Percentiles rank a stretch among this genome's conserved stretches.
These are phyloP conservation scores for Exophiala mesophila DNA, from an alignment of 2,329 filamentous ascomycete species.

Conservation along the genomic window DNA sequence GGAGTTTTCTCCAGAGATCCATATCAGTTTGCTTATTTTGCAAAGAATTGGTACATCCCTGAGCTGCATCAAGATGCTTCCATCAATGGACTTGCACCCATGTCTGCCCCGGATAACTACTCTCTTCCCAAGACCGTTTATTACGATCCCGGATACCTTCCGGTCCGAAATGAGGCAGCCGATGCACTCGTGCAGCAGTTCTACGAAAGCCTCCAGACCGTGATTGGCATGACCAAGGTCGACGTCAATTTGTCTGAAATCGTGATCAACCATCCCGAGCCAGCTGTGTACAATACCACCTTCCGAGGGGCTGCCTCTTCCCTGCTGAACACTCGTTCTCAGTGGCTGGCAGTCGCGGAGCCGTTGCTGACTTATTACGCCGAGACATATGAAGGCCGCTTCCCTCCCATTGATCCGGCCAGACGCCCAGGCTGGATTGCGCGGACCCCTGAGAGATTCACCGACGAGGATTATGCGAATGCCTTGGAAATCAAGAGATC, in stretches of 20 bases:
- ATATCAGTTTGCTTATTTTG: conserved; percentile 4
- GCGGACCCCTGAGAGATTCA: conserved; percentile 19
- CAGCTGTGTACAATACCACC: neutral
- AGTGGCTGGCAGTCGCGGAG: conserved; percentile 10
- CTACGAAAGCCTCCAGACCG: neutral
- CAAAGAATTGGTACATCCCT: neutral
- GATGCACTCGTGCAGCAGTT: conserved; percentile 1
- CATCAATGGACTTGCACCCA: neutral
- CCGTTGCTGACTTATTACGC: conserved; percentile 29
- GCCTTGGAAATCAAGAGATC: conserved; percentile 29
- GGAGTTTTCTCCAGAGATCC: conserved; percentile 38
- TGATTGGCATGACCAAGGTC: neutral
- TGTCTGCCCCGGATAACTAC: neutral
- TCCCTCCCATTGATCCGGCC: conserved; percentile 31
- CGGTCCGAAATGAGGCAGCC: neutral
- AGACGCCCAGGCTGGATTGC: conserved; percentile 21
- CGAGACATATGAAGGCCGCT: conserved; percentile 25
- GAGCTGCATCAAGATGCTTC: conserved; percentile 1
- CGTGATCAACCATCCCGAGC: neutral
- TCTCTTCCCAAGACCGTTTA: neutral
- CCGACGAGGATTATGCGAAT: conserved; percentile 21
- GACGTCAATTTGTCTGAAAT: neutral
- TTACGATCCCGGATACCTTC: conserved; percentile 1
- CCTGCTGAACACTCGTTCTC: conserved; percentile 5
- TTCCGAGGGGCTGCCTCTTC: neutral